Conservation (phyloP, 352 stramenopile species). For the Phytophthora nicotianae region DNA sequence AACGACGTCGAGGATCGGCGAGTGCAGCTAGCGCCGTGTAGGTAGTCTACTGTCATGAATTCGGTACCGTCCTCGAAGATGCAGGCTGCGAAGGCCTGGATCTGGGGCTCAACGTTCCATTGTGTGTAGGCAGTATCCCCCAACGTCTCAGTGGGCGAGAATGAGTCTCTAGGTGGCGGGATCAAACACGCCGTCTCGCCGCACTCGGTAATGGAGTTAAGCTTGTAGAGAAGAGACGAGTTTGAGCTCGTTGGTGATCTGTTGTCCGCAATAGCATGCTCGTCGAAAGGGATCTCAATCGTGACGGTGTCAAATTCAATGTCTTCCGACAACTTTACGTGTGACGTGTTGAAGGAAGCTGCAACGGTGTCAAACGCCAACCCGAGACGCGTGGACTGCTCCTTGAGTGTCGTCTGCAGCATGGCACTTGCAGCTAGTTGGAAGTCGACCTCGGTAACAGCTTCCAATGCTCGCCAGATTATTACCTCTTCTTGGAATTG, state of each 20-base stretch:
- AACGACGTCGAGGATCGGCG: constrained; percentile 41
- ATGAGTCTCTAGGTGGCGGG: constrained; percentile 23
- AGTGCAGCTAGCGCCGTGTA: constrained; percentile 35
- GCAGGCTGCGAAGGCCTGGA: constrained; percentile 47
- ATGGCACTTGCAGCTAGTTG: constrained; percentile 19
- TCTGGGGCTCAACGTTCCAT: constrained; percentile 37
- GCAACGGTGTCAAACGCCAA: constrained; percentile 25
- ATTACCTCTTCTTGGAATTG: constrained; percentile 26
- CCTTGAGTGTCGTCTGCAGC: constrained; percentile 21
- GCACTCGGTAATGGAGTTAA: constrained; percentile 32
- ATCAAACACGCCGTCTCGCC: constrained; percentile 42
- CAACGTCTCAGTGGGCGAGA: constrained; percentile 11
- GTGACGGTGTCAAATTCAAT: constrained; percentile 48
- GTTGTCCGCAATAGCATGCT: constrained; percentile 19
- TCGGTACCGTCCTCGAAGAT: constrained; percentile 35
- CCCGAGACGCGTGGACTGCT: constrained; percentile 26
- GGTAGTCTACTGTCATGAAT: constrained; percentile 35
- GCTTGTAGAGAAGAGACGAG: constrained; percentile 9
- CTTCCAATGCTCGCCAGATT: constrained; percentile 15
- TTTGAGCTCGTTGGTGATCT: constrained; percentile 13
- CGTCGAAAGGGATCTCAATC: constrained; percentile 46
- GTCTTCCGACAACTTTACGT: constrained; percentile 30
- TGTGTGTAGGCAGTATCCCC: constrained; percentile 24
- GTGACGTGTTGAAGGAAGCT: constrained; percentile 36
- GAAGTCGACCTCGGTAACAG: constrained; percentile 16